Base-by-base conservation (phyloP, 345 rosid genomes). In the Murraya paniculata region DNA sequence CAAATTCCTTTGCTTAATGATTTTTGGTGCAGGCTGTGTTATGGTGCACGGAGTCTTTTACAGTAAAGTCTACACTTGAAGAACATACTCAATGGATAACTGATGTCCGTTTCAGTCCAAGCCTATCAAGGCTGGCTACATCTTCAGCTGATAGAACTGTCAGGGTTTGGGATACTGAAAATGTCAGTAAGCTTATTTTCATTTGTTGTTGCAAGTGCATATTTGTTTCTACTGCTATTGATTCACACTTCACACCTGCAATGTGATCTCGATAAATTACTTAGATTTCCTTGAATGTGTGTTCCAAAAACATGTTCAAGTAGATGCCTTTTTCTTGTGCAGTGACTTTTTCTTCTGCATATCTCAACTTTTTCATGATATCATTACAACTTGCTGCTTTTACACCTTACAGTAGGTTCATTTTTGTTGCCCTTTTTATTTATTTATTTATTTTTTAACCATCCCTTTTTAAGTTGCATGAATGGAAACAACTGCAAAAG, bases 121-220 rank as follows among this genome's bases (percentile, higher is more conserved):
- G 84, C 76, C 83, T 86, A 85, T 85, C 89, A 19, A 73, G 90
- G 45, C 81, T 92, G 48, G 93, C 93, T 66, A 90, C 93, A 36
- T 85, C 92, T 62, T 90, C 96, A 18, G 92, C 89, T 72, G 96
- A 92, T 81, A 80, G 72, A 88, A 88, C 91, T 78, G 92, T 92
- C 74, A 85, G 89, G 87, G 83, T 92, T 68, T 92, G 96, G 96
- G 91, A 90, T 72, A 81, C 79, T 75, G 88, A 91, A 74, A 89
- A 88, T 77, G 95, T 89, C 21, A 87, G 88, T 84, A 72, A 9
- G 22, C 78, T 36, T 57, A 38, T 24, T 57, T 24, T 72, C 64
- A 13, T 41, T 9, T 59, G 55, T 66, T 74, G 39, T 74, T 74
- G 31, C 67, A 31, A 68, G 24, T 64, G 14, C 71, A 83, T 72